Evolutionary conservation across 2,329 filamentous ascomycete genomes (phyloP).

Genomic region (Botrytis pseudocinerea): DNA sequence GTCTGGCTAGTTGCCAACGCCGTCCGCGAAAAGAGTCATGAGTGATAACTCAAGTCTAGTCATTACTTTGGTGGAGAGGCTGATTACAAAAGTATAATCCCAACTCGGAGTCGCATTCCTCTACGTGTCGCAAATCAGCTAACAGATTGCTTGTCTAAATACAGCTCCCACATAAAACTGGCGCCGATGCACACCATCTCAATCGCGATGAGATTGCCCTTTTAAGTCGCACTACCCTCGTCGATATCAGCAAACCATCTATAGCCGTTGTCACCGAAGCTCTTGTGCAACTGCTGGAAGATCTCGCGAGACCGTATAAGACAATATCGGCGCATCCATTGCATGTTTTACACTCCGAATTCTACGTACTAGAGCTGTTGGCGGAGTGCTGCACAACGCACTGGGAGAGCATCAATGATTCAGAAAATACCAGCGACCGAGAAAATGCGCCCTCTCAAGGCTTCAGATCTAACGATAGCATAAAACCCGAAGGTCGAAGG

Average conservation of each 20-base stretch:
- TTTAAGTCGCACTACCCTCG: slow-evolving; percentile 61
- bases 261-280: slow-evolving; percentile 57
- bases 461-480: slow-evolving; percentile 26
- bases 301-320: slow-evolving; percentile 57
- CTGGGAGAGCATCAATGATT: slow-evolving; percentile 51
- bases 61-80: slow-evolving; percentile 61
- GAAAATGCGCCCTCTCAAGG: slow-evolving; percentile 32
- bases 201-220: slow-evolving; percentile 61
- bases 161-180: slow-evolving; percentile 64
- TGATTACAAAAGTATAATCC: slow-evolving; percentile 57
- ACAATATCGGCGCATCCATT: slow-evolving; percentile 53
- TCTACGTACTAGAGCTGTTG: slow-evolving; percentile 62
- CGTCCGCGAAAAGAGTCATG: slow-evolving; percentile 46
- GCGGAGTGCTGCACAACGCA: slow-evolving; percentile 65
- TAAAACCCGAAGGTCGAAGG: slow-evolving; percentile 31
- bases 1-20: slow-evolving; percentile 33
- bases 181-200: slow-evolving; percentile 56
- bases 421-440: slow-evolving; percentile 30
- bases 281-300: slow-evolving; percentile 58
- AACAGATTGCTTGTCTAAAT: slow-evolving; percentile 22
- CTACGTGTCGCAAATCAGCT: slow-evolving; percentile 26
- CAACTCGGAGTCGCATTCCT: slow-evolving; percentile 19
- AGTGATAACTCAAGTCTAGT: slow-evolving; percentile 61
- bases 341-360: slow-evolving; percentile 63
- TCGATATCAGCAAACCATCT: slow-evolving; percentile 58